Evolutionary conservation across 345 rosid species (phyloP).

Genomic region (Salix udensis): DNA sequence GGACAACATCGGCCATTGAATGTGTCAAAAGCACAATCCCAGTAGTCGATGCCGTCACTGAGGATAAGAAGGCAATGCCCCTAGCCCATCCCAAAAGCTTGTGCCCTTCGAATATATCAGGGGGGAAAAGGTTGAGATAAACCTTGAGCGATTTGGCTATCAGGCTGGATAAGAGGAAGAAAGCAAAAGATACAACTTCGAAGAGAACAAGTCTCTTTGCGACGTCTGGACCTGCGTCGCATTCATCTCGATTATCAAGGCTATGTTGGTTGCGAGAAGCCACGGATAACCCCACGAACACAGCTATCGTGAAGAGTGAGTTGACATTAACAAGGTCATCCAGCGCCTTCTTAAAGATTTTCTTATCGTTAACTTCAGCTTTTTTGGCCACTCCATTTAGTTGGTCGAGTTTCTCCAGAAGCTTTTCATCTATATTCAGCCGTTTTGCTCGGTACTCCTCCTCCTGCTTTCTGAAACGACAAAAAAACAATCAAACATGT

Average conservation of each 20-base stretch:
- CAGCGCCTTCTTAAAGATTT: constrained; percentile 14
- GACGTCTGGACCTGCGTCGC: not conserved
- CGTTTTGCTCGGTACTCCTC: not conserved
- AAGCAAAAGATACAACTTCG: constrained; percentile 36
- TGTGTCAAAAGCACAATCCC: constrained; percentile 28
- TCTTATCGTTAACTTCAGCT: not conserved
- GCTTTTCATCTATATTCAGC: not conserved
- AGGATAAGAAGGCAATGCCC: not conserved
- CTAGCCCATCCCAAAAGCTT: not conserved
- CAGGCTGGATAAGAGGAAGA: constrained; percentile 37
- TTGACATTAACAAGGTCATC: constrained; percentile 39
- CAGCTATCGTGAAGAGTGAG: constrained; percentile 39
- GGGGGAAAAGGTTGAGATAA: constrained; percentile 11
- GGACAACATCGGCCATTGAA: constrained; percentile 34
- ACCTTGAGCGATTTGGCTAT: constrained; percentile 37
- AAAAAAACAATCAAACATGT: not conserved
- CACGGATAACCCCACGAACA: constrained; percentile 35
- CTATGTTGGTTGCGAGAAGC: constrained; percentile 3
- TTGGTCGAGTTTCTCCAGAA: not conserved
- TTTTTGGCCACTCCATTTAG: not conserved
- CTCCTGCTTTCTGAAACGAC: not conserved
- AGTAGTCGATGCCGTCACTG: constrained; percentile 20
- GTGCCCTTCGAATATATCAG: not conserved
- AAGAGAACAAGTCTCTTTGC: constrained; percentile 21
- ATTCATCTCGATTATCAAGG: constrained; percentile 20